Percentiles rank a stretch among this genome's conserved stretches.
These are phyloP conservation scores for Pachyrhizus erosus DNA, from an alignment of 306 rosid species.

Conservation along the genomic window DNA sequence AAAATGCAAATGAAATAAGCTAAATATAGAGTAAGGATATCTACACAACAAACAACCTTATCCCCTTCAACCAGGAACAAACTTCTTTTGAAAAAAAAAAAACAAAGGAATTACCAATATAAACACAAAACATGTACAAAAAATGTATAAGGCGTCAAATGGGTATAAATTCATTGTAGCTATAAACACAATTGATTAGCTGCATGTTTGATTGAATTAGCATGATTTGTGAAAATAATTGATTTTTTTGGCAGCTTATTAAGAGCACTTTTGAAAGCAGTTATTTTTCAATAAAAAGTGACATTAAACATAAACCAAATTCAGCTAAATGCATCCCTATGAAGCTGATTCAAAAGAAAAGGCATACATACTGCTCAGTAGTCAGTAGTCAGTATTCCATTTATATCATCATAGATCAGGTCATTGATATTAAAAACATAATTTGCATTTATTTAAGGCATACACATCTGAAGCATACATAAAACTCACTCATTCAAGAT, in stretches of 20 bases:
- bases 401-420: constrained; percentile 4
- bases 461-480: constrained; percentile 30
- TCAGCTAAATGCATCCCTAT: constrained; percentile 1
- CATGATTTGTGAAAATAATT: neutral
- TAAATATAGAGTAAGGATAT: constrained; percentile 14
- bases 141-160: constrained; percentile 16
- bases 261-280: neutral
- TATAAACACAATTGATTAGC: constrained; percentile 23
- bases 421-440: constrained; percentile 12
- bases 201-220: neutral
- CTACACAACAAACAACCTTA: neutral
- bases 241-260: neutral
- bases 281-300: neutral
- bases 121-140: neutral
- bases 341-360: neutral
- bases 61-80: neutral
- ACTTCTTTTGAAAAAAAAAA: neutral
- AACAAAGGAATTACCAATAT: neutral
- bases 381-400: too few relatives aligned
- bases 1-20: constrained; percentile 14
- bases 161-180: constrained; percentile 13
- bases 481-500: constrained; percentile 71
- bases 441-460: constrained; percentile 26
- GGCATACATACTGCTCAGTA: neutral
- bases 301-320: neutral